Evolutionary conservation across 495 filamentous ascomycete species (phyloP).

Genomic region (Penicillium chermesinum): DNA sequence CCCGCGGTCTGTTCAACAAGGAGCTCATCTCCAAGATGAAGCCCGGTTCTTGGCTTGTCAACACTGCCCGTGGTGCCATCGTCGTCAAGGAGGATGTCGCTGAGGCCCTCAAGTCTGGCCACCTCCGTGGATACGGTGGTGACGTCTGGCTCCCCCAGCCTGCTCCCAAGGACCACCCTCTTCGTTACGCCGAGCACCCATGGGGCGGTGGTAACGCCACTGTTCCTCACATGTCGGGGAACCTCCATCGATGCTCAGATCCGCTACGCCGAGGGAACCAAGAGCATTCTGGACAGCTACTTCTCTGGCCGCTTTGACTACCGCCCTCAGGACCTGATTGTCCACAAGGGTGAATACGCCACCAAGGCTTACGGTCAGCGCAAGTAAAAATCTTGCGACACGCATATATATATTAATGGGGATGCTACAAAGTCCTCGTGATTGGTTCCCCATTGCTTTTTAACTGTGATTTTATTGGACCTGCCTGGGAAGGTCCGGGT

Average conservation of each 20-base stretch:
- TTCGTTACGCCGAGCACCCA: constrained; percentile 88
- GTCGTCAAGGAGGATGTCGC: constrained; percentile 99
- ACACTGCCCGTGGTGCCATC: constrained; percentile 97
- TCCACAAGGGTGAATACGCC: constrained; percentile 86
- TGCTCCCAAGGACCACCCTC: constrained; percentile 87
- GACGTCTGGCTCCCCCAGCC: constrained; percentile 94
- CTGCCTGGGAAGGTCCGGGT: constrained; percentile 9
- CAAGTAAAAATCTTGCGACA: constrained; percentile 41
- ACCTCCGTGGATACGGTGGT: constrained; percentile 95
- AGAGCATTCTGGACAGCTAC: constrained; percentile 87
- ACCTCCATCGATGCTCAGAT: constrained; percentile 96
- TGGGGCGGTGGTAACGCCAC: constrained; percentile 97
- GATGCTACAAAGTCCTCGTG: constrained; percentile 1
- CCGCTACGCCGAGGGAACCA: constrained; percentile 84
- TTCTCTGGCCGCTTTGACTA: constrained; percentile 84
- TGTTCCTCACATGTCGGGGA: constrained; percentile 97
- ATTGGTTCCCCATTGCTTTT: constrained; percentile 3
- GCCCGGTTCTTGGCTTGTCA: constrained; percentile 92
- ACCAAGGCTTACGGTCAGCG: constrained; percentile 93
- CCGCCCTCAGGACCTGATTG: constrained; percentile 85
- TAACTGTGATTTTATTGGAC: constrained; percentile 5
- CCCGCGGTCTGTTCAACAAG: constrained; percentile 95
- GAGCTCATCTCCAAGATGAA: constrained; percentile 99
- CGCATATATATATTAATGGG: not conserved
- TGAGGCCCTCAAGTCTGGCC: constrained; percentile 84